These are phyloP conservation scores for Cucumis cinereus DNA, from an alignment of 306 rosid genomes.

Conservation along the genomic window DNA sequence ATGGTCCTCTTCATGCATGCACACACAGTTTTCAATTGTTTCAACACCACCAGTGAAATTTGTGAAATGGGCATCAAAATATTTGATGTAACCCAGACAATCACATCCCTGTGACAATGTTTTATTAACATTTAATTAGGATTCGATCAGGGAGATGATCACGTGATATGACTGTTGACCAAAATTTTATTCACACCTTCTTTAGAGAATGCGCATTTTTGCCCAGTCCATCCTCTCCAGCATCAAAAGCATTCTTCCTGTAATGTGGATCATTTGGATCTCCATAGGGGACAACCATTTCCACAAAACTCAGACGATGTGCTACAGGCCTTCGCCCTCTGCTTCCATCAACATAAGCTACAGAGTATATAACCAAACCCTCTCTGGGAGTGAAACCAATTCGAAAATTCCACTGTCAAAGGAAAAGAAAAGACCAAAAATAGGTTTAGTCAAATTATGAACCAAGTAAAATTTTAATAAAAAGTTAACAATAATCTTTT, in stretches of 20 bases:
- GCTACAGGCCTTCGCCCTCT: slow-evolving; percentile 85
- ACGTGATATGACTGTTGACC: neutral
- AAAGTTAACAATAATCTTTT: neutral
- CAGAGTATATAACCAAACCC: slow-evolving; percentile 77
- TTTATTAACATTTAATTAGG: slow-evolving; percentile 4
- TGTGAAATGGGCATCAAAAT: slow-evolving; percentile 81
- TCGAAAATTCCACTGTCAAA: slow-evolving; percentile 81
- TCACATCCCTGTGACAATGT: slow-evolving; percentile 59
- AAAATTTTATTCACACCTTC: slow-evolving; percentile 34
- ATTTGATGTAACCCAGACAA: slow-evolving; percentile 83
- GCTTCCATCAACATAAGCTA: slow-evolving; percentile 85
- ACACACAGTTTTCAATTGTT: slow-evolving; percentile 62
- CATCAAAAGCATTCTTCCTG: slow-evolving; percentile 91
- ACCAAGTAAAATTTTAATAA: neutral
- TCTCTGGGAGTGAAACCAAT: slow-evolving; percentile 87
- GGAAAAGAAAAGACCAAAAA: slow-evolving; percentile 6
- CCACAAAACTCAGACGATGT: slow-evolving; percentile 82
- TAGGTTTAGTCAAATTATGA: neutral
- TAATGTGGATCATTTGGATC: slow-evolving; percentile 92
- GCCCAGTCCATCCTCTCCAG: slow-evolving; percentile 92
- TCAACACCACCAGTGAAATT: slow-evolving; percentile 80
- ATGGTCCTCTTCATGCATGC: slow-evolving; percentile 88
- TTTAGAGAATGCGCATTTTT: slow-evolving; percentile 86
- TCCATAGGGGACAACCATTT: slow-evolving; percentile 94
- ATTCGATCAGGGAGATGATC: neutral